phyloP scores from a whole-genome alignment of 2,329 filamentous ascomycete genomes.

The Fusarium falciforme region DNA sequence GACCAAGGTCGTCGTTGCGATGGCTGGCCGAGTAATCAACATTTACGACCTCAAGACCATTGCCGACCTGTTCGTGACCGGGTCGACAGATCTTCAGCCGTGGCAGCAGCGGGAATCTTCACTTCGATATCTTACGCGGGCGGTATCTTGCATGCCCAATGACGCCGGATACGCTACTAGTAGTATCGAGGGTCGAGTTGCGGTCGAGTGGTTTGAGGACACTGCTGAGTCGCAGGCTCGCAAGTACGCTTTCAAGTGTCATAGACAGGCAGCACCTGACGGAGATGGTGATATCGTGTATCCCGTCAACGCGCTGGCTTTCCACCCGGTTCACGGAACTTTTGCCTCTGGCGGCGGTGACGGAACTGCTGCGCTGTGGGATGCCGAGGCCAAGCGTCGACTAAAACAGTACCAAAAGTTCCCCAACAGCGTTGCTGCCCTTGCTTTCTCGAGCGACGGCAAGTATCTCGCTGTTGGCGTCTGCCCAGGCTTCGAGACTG shows the following conservation, averaged over 20 bases:
- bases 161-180: conserved; percentile 93
- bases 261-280: conserved; percentile 78
- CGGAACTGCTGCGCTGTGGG: conserved; percentile 92
- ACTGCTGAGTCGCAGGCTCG: conserved; percentile 86
- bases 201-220: conserved; percentile 98
- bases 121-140: conserved; percentile 94
- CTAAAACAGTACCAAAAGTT: conserved; percentile 92
- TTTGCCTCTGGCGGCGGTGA: conserved; percentile 93
- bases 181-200: conserved; percentile 94
- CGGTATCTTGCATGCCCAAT: conserved; percentile 95
- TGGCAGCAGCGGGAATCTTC: conserved; percentile 96
- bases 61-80: conserved; percentile 60
- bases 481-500: conserved; percentile 89
- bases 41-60: conserved; percentile 90
- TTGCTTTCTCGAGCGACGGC: conserved; percentile 83
- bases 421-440: conserved; percentile 78
- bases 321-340: conserved; percentile 84
- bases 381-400: conserved; percentile 88
- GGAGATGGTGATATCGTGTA: conserved; percentile 83
- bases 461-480: conserved; percentile 82
- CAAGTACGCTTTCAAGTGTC: conserved; percentile 99
- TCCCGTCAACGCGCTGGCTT: conserved; percentile 89
- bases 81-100: conserved; percentile 70
- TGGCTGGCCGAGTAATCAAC: conserved; percentile 92
- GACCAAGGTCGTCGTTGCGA: conserved; percentile 90